A percentile compares a stretch with the other conserved stretches of the same genome.
Conservation (phyloP, 257 asterid genomes). For the Hygrophila difformis region DNA sequence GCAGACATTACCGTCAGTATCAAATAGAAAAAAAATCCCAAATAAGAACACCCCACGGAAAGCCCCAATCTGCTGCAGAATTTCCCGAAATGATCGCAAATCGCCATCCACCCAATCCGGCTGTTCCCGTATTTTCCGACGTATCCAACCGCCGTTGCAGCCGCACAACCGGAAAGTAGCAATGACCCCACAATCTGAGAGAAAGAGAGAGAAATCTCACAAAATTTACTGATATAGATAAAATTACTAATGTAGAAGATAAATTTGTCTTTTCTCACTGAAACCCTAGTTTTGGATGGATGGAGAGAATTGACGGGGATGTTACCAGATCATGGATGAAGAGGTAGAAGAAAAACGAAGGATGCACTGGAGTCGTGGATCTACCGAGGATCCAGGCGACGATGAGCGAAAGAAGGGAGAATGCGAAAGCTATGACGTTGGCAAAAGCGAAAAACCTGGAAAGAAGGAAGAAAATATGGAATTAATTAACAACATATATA, state of each 20-base stretch:
- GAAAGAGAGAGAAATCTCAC: no score
- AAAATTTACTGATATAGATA: no score
- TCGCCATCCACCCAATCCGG: conserved; percentile 46
- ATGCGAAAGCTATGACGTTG: conserved; percentile 24
- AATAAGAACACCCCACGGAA: conserved; percentile 21
- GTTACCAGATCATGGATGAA: conserved; percentile 53
- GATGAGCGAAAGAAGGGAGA: conserved; percentile 23
- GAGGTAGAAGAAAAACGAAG: conserved; percentile 23
- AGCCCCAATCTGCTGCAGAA: conserved; percentile 32
- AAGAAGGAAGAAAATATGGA: no score
- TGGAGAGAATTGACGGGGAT: no score
- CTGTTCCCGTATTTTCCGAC: conserved; percentile 52
- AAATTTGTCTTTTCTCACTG: conserved; percentile 1
- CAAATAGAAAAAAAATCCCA: conserved; percentile 23
- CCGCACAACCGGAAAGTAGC: conserved; percentile 49
- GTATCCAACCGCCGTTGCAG: conserved; percentile 38
- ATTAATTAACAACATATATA: no score
- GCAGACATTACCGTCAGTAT: conserved; percentile 41
- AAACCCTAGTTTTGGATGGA: no score
- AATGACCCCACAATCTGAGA: conserved; percentile 29
- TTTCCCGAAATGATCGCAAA: conserved; percentile 47
- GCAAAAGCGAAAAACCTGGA: conserved; percentile 36
- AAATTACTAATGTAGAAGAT: no score
- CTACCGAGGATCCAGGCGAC: conserved; percentile 11
- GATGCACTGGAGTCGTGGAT: conserved; percentile 14